Evolutionary conservation across 768 basidiomycete species (phyloP).

Genomic region (Naganishia antarctica): DNA sequence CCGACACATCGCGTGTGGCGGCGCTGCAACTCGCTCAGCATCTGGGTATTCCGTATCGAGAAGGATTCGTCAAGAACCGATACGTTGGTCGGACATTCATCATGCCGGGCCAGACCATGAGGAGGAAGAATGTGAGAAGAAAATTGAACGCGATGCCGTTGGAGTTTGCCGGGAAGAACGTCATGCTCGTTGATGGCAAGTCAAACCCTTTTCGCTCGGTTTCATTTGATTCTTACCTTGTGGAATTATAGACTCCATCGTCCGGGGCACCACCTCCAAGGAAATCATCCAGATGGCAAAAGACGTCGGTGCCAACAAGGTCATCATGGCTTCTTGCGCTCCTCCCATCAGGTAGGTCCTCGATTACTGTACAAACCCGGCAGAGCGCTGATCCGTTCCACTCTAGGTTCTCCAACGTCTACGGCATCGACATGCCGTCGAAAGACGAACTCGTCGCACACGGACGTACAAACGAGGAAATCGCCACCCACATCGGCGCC

Average conservation of each 20-base stretch:
- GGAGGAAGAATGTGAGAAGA: conserved; percentile 88
- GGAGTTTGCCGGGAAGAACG: conserved; percentile 86
- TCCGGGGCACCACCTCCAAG: conserved; percentile 95
- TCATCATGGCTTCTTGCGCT: conserved; percentile 93
- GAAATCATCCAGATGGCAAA: conserved; percentile 99
- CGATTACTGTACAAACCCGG: no score
- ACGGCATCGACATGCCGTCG: conserved; percentile 99
- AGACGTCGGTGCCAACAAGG: conserved; percentile 93
- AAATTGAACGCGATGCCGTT: conserved; percentile 98
- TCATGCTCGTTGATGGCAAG: conserved; percentile 90
- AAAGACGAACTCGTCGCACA: conserved; percentile 87
- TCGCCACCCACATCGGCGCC: conserved; percentile 79
- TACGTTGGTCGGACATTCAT: conserved; percentile 98
- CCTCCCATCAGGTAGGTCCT: conserved; percentile 75
- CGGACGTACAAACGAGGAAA: conserved; percentile 63
- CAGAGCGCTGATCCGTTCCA: neutral
- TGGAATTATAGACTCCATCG: conserved; percentile 74
- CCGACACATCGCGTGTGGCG: conserved; percentile 93
- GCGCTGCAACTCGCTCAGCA: conserved; percentile 92
- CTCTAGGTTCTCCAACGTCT: conserved; percentile 75
- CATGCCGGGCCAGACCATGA: conserved; percentile 97
- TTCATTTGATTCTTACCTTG: no score
- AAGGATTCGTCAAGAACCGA: conserved; percentile 97
- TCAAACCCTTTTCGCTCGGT: no score
- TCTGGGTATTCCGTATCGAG: conserved; percentile 82